Percentiles rank a stretch among this genome's conserved stretches.
Conservation (phyloP, 371 early-diverging fungal species). For the Actinomucor elegans region DNA sequence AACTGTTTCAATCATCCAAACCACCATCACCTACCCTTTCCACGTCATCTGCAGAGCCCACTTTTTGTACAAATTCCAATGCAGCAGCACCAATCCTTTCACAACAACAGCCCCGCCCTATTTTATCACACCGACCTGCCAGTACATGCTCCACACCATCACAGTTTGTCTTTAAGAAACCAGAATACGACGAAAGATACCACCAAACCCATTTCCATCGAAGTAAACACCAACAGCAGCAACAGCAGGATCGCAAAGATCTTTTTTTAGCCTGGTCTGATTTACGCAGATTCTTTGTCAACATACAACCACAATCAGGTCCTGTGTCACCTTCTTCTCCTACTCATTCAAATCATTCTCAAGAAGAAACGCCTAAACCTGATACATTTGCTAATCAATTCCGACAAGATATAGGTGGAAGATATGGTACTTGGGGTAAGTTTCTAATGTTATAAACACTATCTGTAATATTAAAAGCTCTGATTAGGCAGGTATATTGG, state of each 20-base stretch:
- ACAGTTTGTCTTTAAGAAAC: conserved; percentile 36
- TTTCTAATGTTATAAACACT: no score
- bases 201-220: conserved; percentile 33
- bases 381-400: conserved; percentile 37
- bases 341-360: conserved; percentile 14
- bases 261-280: conserved; percentile 35
- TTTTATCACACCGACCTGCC: conserved; percentile 21
- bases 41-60: conserved; percentile 31
- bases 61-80: conserved; percentile 24
- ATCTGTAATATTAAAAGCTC: background rate
- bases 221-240: background rate
- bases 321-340: conserved; percentile 18
- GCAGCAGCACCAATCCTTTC: conserved; percentile 21
- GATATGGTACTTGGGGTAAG: conserved; percentile 36
- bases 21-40: conserved; percentile 32
- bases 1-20: conserved; percentile 35
- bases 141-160: conserved; percentile 29
- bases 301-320: conserved; percentile 19
- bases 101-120: conserved; percentile 25
- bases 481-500: conserved; percentile 60
- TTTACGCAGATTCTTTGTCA: conserved; percentile 28
- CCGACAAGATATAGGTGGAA: conserved; percentile 23
- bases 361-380: background rate
- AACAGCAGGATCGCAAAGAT: conserved; percentile 13
- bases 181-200: conserved; percentile 33